Percentiles rank a stretch among this genome's conserved stretches.
Evolutionary conservation across 148 eudicot species (phyloP).

Genomic region (Cornus florida): DNA sequence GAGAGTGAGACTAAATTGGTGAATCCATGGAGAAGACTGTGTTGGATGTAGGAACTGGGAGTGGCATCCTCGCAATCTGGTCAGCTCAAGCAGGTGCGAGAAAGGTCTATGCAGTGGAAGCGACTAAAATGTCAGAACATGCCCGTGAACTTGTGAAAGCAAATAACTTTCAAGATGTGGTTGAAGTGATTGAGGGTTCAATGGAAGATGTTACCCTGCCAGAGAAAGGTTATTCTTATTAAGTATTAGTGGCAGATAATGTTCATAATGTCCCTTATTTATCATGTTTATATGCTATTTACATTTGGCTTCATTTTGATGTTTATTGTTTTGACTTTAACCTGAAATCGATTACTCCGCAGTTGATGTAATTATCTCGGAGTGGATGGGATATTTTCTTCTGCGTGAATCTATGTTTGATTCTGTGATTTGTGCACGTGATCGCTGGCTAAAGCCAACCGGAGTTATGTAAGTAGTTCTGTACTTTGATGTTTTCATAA

Average conservation of each 20-base stretch:
- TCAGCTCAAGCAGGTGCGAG: constrained; percentile 98
- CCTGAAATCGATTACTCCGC: constrained; percentile 27
- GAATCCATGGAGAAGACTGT: constrained; percentile 61
- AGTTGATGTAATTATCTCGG: constrained; percentile 98
- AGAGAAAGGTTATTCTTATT: constrained; percentile 66
- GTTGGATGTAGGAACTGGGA: constrained; percentile 97
- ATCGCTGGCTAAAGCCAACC: constrained; percentile 89
- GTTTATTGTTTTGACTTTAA: constrained; percentile 11
- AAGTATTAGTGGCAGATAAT: not conserved
- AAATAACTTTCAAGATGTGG: constrained; percentile 65
- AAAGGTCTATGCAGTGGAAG: constrained; percentile 98
- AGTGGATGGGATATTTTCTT: constrained; percentile 99
- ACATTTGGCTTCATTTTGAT: not conserved
- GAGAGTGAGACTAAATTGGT: constrained; percentile 31
- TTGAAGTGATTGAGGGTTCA: constrained; percentile 94
- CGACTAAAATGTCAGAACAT: constrained; percentile 95
- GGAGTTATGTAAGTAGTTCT: constrained; percentile 81
- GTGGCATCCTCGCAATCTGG: constrained; percentile 99
- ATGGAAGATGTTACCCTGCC: constrained; percentile 84
- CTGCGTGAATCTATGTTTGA: constrained; percentile 99
- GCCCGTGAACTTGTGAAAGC: constrained; percentile 87
- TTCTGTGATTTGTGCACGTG: constrained; percentile 95
- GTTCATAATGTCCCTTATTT: not conserved
- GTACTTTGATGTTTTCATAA: not conserved
- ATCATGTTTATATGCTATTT: constrained; percentile 6